Evolutionary conservation across 2,329 filamentous ascomycete species (phyloP), one percentile per base, ranked within the genome.

Genomic region (Monosporascus cannonballus): DNA sequence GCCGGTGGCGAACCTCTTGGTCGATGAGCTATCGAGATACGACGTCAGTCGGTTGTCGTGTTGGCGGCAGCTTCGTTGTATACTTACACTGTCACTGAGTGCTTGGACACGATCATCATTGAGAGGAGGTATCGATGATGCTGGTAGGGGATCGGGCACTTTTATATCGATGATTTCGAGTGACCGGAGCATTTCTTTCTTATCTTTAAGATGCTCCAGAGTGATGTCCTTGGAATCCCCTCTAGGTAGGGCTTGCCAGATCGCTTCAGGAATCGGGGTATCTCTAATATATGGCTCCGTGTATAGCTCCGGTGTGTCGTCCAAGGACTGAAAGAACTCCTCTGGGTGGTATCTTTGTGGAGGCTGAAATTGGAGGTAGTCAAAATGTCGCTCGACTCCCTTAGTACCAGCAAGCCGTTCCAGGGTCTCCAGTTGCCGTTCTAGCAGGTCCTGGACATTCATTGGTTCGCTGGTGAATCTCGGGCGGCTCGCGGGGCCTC

Each of bases 291-390:
- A 2, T 1, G 25, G 25, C 25, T 36, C 4, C 24, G 48, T 37
- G 15, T 34, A 51, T 8, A 48, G n/a, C 25, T 48, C 9, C 14
- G 50, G 50, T 14, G 50, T 51, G 24, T 51, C 50, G 6, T 51
- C 50, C 15, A 56, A 25, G 8, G 54, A 56, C 20, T 56, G 49
- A 34, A 51, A 48, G 42, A 56, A 54, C 30, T 48, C 53, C 7
- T 50, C 48, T 9, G 51, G 55, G 14, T 56, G 53, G 30, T 56
- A 54, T 34, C 39, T 39, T 4, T 42, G 55, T 18, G 55, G 55
- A 2, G 48, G 55, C n/a, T 42, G 42, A 36, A 54, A 56, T 18
- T 20, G 38, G 18, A 34, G n/a, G 52, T 53, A 56, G 17, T 56
- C 37, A 4, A 56, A 50, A 9, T 27, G 5, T 27, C 7, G 25